phyloP scores from a whole-genome alignment of 2,329 filamentous ascomycete species.

The Sporothrix euskadiensis region DNA sequence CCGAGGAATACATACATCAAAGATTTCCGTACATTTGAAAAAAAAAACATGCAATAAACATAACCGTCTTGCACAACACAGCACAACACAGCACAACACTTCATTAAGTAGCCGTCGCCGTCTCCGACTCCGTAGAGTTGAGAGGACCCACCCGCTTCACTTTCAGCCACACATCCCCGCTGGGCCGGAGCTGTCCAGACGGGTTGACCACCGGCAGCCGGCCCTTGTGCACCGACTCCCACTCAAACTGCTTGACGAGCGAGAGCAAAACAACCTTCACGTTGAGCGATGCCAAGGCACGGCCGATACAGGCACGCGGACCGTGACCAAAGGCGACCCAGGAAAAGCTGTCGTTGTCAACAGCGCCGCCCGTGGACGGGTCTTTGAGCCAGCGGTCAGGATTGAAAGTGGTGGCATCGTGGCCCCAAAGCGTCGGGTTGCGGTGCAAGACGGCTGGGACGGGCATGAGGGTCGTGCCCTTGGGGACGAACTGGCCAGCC shows the following conservation, averaged over 20 bases:
- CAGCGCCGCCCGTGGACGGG: conserved; percentile 33
- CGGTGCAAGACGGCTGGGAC: conserved; percentile 32
- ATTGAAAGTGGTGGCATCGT: conserved; percentile 34
- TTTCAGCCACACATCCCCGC: conserved; percentile 20
- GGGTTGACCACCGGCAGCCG: conserved; percentile 24
- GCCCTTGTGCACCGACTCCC: not conserved
- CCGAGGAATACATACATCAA: not conserved
- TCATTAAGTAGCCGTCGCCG: not conserved
- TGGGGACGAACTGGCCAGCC: conserved; percentile 35
- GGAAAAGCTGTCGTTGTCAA: conserved; percentile 36
- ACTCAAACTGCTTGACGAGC: conserved; percentile 38
- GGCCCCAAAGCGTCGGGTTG: conserved; percentile 36
- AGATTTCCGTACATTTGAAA: not conserved
- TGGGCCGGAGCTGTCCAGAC: conserved; percentile 28
- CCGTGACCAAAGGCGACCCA: conserved; percentile 44
- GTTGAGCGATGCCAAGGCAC: conserved; percentile 41
- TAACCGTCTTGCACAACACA: not conserved
- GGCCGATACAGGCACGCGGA: conserved; percentile 44
- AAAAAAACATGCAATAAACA: too few species aligned
- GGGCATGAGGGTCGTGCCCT: conserved; percentile 35
- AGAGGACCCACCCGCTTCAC: not conserved
- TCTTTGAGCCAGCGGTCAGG: conserved; percentile 34
- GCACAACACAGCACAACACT: not conserved
- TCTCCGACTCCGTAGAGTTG: not conserved
- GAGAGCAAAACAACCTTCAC: conserved; percentile 43